Evolutionary conservation across 306 rosid species (phyloP).

Genomic region (Cercis canadensis): DNA sequence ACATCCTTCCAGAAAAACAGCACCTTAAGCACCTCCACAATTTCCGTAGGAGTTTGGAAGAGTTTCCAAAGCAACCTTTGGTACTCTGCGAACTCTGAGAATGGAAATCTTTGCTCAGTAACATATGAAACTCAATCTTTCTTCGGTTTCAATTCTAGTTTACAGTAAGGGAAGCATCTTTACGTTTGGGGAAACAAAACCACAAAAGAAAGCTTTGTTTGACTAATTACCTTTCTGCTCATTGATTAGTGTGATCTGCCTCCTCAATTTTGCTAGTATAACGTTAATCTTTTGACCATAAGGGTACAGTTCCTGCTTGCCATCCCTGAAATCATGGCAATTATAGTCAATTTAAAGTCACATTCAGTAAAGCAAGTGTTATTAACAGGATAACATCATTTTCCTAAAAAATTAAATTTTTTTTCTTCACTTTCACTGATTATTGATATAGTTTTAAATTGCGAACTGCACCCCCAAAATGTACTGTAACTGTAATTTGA

Average conservation of each 20-base stretch:
- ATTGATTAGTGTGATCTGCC: slow-evolving; percentile 31
- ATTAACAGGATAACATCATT: not conserved
- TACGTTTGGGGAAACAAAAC: not conserved
- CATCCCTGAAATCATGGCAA: slow-evolving; percentile 35
- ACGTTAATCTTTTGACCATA: slow-evolving; percentile 56
- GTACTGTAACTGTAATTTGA: too few species aligned
- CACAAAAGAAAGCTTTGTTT: not conserved
- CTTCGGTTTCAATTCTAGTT: not conserved
- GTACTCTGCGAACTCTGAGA: slow-evolving; percentile 35
- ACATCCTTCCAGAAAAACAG: slow-evolving; percentile 26
- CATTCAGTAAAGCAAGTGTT: too few species aligned
- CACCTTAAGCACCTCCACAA: slow-evolving; percentile 39
- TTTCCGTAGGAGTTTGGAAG: slow-evolving; percentile 43
- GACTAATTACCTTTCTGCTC: slow-evolving; percentile 46
- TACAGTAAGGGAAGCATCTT: not conserved
- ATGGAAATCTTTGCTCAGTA: not conserved
- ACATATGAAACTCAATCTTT: not conserved
- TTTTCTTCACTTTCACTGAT: too few species aligned
- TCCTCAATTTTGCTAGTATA: slow-evolving; percentile 51
- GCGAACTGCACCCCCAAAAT: too few species aligned
- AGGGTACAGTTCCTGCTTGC: slow-evolving; percentile 45
- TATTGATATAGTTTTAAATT: too few species aligned
- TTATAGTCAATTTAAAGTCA: not conserved
- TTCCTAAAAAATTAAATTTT: too few species aligned
- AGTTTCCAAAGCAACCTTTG: not conserved